These are phyloP conservation scores for Chlorella vulgaris DNA, from an alignment of 139 green algal species.

Conservation along the genomic window DNA sequence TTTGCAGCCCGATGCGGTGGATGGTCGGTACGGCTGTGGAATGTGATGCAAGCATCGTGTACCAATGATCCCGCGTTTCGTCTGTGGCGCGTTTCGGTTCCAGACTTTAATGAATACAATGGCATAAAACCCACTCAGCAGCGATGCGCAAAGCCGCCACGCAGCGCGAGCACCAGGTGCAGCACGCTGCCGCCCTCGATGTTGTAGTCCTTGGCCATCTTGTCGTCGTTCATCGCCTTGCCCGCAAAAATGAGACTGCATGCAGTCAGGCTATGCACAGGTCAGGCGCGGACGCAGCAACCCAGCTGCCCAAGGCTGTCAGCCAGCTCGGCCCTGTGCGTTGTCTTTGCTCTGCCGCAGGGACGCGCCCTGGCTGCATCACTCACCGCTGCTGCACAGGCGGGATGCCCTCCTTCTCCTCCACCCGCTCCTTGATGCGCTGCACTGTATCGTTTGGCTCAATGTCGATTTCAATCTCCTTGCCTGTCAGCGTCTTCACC, in stretches of 20 bases:
- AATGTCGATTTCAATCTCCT: slow-evolving; percentile 99
- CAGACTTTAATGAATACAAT: too few relatives aligned
- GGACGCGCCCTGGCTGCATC: too few relatives aligned
- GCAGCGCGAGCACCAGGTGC: slow-evolving; percentile 87
- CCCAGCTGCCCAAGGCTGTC: background rate
- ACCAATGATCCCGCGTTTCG: too few relatives aligned
- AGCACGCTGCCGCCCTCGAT: slow-evolving; percentile 84
- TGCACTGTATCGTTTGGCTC: slow-evolving; percentile 97
- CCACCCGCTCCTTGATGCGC: slow-evolving; percentile 99
- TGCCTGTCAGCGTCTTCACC: slow-evolving; percentile 97
- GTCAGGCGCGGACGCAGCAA: background rate
- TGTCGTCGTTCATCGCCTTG: slow-evolving; percentile 99
- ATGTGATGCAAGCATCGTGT: too few relatives aligned
- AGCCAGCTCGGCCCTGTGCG: too few relatives aligned
- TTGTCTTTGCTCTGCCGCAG: too few relatives aligned
- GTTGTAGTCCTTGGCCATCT: slow-evolving; percentile 98
- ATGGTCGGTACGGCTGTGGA: too few relatives aligned
- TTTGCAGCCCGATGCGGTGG: too few relatives aligned
- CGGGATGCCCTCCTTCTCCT: slow-evolving; percentile 99
- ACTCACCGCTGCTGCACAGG: slow-evolving; percentile 94
- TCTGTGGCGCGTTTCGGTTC: too few relatives aligned
- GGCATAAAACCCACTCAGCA: too few relatives aligned
- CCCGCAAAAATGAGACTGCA: slow-evolving; percentile 93
- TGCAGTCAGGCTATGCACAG: background rate
- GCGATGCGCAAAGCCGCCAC: slow-evolving; percentile 18